Conservation (phyloP, 768 basidiomycete genomes). For the Boletus tylopilopsis region DNA sequence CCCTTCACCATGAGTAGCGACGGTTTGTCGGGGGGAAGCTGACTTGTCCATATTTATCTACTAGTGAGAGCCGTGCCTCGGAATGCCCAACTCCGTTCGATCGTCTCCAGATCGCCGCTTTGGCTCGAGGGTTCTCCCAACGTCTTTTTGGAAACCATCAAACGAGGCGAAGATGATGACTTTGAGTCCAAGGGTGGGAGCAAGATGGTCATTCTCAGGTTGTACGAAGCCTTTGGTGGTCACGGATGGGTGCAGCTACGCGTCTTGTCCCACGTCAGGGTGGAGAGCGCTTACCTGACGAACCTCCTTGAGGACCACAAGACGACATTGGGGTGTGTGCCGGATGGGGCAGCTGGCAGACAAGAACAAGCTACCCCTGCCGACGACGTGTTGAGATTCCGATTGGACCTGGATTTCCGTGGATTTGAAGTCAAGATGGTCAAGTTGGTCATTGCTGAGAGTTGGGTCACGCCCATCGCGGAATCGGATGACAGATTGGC, state of each 20-base stretch:
- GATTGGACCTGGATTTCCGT: constrained; percentile 64
- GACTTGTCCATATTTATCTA: neutral
- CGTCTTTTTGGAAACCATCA: constrained; percentile 90
- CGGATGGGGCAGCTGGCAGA: constrained; percentile 23
- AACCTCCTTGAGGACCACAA: constrained; percentile 83
- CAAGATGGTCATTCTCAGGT: constrained; percentile 68
- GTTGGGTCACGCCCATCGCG: neutral
- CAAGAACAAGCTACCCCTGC: no score
- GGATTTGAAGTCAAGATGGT: constrained; percentile 91
- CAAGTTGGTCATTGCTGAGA: constrained; percentile 48
- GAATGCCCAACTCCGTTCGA: neutral
- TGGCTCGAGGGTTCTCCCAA: constrained; percentile 66
- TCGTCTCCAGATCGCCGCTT: constrained; percentile 52
- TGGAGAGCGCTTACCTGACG: constrained; percentile 62
- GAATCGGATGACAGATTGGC: constrained; percentile 3
- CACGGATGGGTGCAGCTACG: constrained; percentile 66
- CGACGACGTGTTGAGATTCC: constrained; percentile 4
- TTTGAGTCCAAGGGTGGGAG: constrained; percentile 25
- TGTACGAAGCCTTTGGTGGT: constrained; percentile 96
- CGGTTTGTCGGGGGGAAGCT: neutral
- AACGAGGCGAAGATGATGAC: constrained; percentile 86
- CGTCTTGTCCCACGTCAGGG: constrained; percentile 48
- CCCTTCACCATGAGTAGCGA: constrained; percentile 54
- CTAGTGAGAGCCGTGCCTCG: constrained; percentile 28
- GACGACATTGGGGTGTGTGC: constrained; percentile 39